Base-by-base conservation (phyloP, 1,139 yeast species). In the Taphrina communis region DNA sequence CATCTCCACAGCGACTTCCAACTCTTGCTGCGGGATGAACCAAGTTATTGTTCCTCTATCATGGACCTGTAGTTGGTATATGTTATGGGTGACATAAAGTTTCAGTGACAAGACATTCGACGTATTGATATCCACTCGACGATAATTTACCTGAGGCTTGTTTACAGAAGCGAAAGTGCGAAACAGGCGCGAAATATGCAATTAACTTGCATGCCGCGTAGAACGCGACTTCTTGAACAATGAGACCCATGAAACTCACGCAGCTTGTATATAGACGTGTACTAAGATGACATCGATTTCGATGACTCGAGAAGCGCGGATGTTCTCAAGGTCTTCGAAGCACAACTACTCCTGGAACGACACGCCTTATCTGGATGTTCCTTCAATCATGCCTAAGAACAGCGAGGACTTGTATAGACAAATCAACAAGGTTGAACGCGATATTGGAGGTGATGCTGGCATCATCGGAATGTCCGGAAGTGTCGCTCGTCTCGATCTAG, bases 391-490 rank as follows among this genome's bases (percentile, higher is more conserved):
- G 36, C 53, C 62, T 11, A 21, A 8, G 38, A 31, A 21, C 25
- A 31, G 36, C 41, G 53, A 58, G 14, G 62, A 44, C 11, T 53
- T 58, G n/a, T 58, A 58, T 41, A 42, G 53, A 12, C 9, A 9
- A 19, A 58, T 58, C 53, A 58, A 46, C 62, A 58, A 44, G 53
- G 53, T 58, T 25, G 62, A 58, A 25, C 38, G 62, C 6, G 52
- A 25, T 6, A 44, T 58, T 44, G 62, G 53, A 6, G 62, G 62
- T 9, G 62, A 58, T 35, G 38, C 62, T 42, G 62, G 62, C 11
- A 12, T 58, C 41, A 46, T 58, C 17, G 62, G 62, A 14, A 58
- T 58, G 62, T 58, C 62, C 9, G 62, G 62, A 12, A 58, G 62
- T 35, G 53, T 58, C n/a, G 51, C 53, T 11, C 51, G 62, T 19